These are phyloP conservation scores for Ascochyta pisi DNA, from an alignment of 2,329 filamentous ascomycete species.

Conservation along the genomic window DNA sequence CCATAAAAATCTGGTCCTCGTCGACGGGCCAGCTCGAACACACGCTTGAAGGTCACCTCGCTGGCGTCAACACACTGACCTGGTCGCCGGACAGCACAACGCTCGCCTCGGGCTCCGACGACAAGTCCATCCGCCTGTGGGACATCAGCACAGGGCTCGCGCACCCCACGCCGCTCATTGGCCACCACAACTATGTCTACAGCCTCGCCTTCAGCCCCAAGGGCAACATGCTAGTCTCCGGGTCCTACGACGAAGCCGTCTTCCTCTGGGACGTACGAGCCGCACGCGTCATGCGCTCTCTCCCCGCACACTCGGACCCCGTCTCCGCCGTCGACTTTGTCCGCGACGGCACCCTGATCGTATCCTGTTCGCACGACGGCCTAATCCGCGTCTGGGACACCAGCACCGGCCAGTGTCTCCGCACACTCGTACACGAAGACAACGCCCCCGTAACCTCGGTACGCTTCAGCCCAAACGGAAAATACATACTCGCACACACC, in stretches of 20 bases:
- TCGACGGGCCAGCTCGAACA: conserved; percentile 79
- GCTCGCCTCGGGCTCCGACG: conserved; percentile 89
- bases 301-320: conserved; percentile 94
- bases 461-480: conserved; percentile 92
- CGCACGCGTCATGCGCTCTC: conserved; percentile 82
- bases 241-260: conserved; percentile 95
- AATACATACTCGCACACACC: conserved; percentile 89
- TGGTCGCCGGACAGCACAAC: conserved; percentile 91
- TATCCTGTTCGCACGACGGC: conserved; percentile 89
- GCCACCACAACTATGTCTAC: conserved; percentile 97
- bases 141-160: conserved; percentile 68
- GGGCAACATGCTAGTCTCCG: conserved; percentile 94
- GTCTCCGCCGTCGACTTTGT: conserved; percentile 94
- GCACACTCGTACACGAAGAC: conserved; percentile 95
- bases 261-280: conserved; percentile 96
- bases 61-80: conserved; percentile 89
- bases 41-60: conserved; percentile 90
- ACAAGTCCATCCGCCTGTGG: conserved; percentile 96
- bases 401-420: conserved; percentile 89
- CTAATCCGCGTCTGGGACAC: conserved; percentile 86
- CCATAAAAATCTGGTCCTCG: conserved; percentile 90
- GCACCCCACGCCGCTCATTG: conserved; percentile 69
- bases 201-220: conserved; percentile 95
- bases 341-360: conserved; percentile 88
- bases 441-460: conserved; percentile 89